These are phyloP conservation scores for Monosporascus sp. DNA, from an alignment of 2,329 filamentous ascomycete genomes.

Conservation along the genomic window DNA sequence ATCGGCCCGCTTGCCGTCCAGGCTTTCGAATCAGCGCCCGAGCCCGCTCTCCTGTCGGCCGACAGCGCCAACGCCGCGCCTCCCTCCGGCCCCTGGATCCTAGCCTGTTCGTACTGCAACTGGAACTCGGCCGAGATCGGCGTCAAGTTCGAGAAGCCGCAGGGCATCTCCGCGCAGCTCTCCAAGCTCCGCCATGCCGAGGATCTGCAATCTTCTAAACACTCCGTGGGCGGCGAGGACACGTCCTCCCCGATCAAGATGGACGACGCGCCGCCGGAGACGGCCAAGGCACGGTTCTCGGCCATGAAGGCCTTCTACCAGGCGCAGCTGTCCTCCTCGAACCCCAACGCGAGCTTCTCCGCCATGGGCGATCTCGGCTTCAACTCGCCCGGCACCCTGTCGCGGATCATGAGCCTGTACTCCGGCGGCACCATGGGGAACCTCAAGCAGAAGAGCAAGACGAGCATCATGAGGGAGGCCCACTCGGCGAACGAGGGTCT, in stretches of 20 bases:
- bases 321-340: slow-evolving; percentile 63
- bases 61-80: slow-evolving; percentile 32
- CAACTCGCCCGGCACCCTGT: slow-evolving; percentile 73
- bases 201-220: slow-evolving; percentile 30
- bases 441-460: slow-evolving; percentile 62
- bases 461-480: slow-evolving; percentile 77
- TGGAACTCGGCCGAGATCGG: slow-evolving; percentile 90
- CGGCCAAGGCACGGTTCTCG: slow-evolving; percentile 45
- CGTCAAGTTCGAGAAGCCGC: slow-evolving; percentile 83
- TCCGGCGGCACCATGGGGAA: slow-evolving; percentile 57
- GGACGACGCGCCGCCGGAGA: slow-evolving; percentile 58
- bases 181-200: slow-evolving; percentile 63
- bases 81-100: slow-evolving; percentile 58
- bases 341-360: slow-evolving; percentile 45
- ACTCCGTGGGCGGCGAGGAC: slow-evolving; percentile 17
- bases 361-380: slow-evolving; percentile 50
- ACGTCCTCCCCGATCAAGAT: slow-evolving; percentile 30
- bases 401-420: slow-evolving; percentile 89
- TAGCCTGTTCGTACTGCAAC: slow-evolving; percentile 85
- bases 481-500: slow-evolving; percentile 66
- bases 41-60: slow-evolving; percentile 38
- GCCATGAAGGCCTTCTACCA: slow-evolving; percentile 78
- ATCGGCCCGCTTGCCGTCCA: slow-evolving; percentile 73
- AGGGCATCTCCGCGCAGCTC: slow-evolving; percentile 78
- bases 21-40: slow-evolving; percentile 55